These are phyloP conservation scores for Lophium mytilinum DNA, from an alignment of 495 filamentous ascomycete species.

Conservation along the genomic window DNA sequence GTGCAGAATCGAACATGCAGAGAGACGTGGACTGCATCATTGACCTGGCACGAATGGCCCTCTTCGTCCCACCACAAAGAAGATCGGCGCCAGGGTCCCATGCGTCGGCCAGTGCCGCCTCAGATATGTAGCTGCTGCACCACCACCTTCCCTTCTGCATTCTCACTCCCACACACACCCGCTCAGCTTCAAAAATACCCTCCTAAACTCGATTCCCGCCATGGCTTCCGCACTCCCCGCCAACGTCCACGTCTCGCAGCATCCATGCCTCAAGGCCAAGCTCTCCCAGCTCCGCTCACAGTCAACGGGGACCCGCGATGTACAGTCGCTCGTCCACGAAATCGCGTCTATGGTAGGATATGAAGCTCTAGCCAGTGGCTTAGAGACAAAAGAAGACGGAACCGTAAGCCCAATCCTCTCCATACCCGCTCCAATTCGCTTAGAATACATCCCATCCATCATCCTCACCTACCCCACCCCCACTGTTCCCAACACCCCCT, in stretches of 20 bases:
- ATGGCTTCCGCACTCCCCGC: conserved; percentile 40
- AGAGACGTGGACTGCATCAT: background rate
- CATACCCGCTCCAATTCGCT: background rate
- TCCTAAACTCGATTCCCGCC: background rate
- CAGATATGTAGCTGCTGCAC: no score
- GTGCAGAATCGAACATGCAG: background rate
- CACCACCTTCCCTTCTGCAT: background rate
- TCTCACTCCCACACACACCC: background rate
- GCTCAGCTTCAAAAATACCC: background rate
- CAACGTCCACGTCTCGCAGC: conserved; percentile 75
- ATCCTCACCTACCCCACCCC: background rate
- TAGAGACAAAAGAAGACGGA: conserved; percentile 34
- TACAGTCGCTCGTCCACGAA: conserved; percentile 74
- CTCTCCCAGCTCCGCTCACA: conserved; percentile 78
- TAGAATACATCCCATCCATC: background rate
- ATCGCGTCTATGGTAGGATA: conserved; percentile 74
- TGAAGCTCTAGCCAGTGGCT: conserved; percentile 63
- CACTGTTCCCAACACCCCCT: background rate
- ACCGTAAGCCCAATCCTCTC: conserved; percentile 26
- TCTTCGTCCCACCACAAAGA: background rate
- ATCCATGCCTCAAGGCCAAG: conserved; percentile 83
- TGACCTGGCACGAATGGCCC: background rate
- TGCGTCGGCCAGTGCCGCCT: background rate
- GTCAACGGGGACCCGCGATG: conserved; percentile 61
- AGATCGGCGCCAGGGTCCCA: background rate